Base-by-base conservation (phyloP, 2,329 filamentous ascomycete species). In the Sclerotinia minor region DNA sequence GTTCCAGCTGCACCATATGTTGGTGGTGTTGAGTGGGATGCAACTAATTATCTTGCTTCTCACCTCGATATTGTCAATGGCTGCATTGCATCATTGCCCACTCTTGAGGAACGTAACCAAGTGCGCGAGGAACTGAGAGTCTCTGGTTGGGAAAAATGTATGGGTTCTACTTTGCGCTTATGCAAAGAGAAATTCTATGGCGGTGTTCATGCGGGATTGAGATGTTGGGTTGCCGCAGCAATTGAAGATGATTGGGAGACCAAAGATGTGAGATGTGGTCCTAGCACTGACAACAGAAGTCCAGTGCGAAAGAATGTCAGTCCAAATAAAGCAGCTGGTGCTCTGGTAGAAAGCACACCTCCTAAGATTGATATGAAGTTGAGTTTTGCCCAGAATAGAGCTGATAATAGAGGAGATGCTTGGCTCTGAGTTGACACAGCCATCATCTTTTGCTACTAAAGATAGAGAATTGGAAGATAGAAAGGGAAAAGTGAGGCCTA, bases 131-230 rank as follows among this genome's bases (percentile, higher is more conserved):
- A 94, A 68, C 83, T 98, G 64, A 87, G 87, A 65, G 87, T 94
- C 69, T 96, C 91, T 0, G 94, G 95, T 9, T 96, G 93, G 82
- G 95, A 99, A 79, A 93, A 93, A 73, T 88, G 91, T 73, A 91
- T 98, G 84, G 93, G 93, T 21, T 86, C 86, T 29, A 94, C 89
- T 68, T 81, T 98, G 70, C 88, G 95, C 6, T 89, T 94, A 21
- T 98, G 94, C 83, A 99, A 98, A 78, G 94, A 97, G 79, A 98
- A 98, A 78, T 97, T 98, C 78, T 98, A 99, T 77, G 91, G 91
- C 2, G 88, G 91, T 60, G 91, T 99, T 5, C 95, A 99, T 77
- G 92, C 94, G 73, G 92, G 89, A 2, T 83, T 98, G 71, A 88
- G 91, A 66, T 94, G 91, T 8, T 99, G 94, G 94, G 91, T 97